Evolutionary conservation across 2,329 filamentous ascomycete genomes (phyloP).

Genomic region (Cladosporium sp.): DNA sequence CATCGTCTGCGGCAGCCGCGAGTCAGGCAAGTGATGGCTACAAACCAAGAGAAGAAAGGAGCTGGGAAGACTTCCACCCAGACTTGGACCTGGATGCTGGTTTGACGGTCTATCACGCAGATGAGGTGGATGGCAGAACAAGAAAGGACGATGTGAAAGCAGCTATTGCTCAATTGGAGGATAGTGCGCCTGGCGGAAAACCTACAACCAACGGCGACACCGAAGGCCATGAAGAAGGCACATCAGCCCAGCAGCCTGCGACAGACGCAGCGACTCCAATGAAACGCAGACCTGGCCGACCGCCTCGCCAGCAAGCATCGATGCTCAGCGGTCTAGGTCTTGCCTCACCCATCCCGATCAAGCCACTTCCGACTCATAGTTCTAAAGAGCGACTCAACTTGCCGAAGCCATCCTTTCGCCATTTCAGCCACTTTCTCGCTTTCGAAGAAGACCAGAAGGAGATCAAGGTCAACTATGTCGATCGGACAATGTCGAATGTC

Average conservation of each 20-base stretch:
- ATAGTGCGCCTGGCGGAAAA: neutral
- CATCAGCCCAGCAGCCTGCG: neutral
- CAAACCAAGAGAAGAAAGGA: conserved; percentile 92
- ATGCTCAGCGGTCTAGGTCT: conserved; percentile 58
- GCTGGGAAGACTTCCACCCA: conserved; percentile 96
- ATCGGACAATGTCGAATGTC: conserved; percentile 92
- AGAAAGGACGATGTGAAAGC: conserved; percentile 41
- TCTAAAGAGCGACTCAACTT: conserved; percentile 75
- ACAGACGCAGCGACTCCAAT: conserved; percentile 23
- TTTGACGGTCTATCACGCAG: conserved; percentile 72
- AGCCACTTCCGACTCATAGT: conserved; percentile 74
- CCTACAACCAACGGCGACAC: conserved; percentile 20
- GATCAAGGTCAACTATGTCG: conserved; percentile 78
- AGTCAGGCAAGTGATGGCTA: conserved; percentile 92
- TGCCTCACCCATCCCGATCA: conserved; percentile 58
- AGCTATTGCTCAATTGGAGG: conserved; percentile 22
- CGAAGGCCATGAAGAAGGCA: conserved; percentile 22
- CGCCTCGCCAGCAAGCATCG: conserved; percentile 57
- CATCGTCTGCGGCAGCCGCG: conserved; percentile 80
- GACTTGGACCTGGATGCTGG: conserved; percentile 83
- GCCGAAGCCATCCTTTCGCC: conserved; percentile 68
- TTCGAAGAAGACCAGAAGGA: conserved; percentile 83
- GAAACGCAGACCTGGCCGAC: conserved; percentile 59
- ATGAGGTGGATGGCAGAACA: conserved; percentile 74
- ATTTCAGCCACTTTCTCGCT: conserved; percentile 70